Evolutionary conservation across 805 yeast genomes (phyloP).

Genomic region (Saccharomycopsis fibuligera): DNA sequence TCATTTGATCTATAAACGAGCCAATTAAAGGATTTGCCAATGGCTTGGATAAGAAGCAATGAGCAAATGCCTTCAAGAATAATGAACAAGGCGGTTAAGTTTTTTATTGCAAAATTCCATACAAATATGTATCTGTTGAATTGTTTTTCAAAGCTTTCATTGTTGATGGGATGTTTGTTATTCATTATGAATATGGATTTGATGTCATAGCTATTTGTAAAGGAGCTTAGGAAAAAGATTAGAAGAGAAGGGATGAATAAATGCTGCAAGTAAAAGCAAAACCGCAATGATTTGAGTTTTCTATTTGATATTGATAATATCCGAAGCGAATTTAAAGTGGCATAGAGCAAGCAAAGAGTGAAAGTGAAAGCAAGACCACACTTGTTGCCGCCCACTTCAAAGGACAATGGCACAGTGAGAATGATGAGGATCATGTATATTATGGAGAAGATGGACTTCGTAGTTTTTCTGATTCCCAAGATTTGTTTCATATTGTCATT

Average conservation of each 20-base stretch:
- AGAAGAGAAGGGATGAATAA: constrained; percentile 74
- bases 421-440: constrained; percentile 64
- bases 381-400: constrained; percentile 85
- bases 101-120: constrained; percentile 68
- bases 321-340: constrained; percentile 65
- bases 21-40: constrained; percentile 78
- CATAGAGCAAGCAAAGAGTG: constrained; percentile 65
- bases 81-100: constrained; percentile 86
- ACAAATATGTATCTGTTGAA: constrained; percentile 35
- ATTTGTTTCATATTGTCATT: constrained; percentile 10
- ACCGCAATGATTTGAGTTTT: constrained; percentile 25
- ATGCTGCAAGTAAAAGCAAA: constrained; percentile 74
- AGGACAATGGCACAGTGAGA: constrained; percentile 84
- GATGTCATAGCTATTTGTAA: constrained; percentile 29
- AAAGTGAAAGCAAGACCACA: constrained; percentile 85
- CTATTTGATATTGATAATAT: constrained; percentile 34
- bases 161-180: neutral
- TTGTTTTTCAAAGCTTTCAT: constrained; percentile 24
- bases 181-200: constrained; percentile 22
- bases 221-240: constrained; percentile 57
- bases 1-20: constrained; percentile 34
- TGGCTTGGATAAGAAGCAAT: constrained; percentile 82
- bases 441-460: constrained; percentile 41
- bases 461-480: constrained; percentile 14
- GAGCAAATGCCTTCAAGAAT: constrained; percentile 91